Evolutionary conservation across 2,329 filamentous ascomycete genomes (phyloP), one percentile per base, ranked within the genome.

Genomic region (Nothophaeocryptopus gaeumannii): DNA sequence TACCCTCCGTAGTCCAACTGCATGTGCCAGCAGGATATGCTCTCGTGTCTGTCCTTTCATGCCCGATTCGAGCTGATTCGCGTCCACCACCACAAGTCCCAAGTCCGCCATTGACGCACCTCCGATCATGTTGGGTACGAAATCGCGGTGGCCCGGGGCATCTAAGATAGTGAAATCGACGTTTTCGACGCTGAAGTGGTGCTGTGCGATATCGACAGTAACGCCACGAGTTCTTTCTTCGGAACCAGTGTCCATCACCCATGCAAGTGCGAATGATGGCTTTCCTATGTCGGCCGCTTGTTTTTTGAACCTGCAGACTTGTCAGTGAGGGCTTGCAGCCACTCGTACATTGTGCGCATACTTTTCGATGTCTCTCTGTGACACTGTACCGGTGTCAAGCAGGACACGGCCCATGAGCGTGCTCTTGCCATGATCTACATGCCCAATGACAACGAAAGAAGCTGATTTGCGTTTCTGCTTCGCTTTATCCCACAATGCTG

Each of bases 101-200:
- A 97, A 93, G 67, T 99, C 93, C 8, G 93, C 95, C 70, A 96
- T 92, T 51, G 88, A 93, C 3, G 92, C 90, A 11, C 93, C 93
- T 2, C 92, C 92, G 67, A 99, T 96, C 93, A 99, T 99, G 69
- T 96, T 99, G 0, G 93, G 93, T 14, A 99, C 90, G 66, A 97
- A 99, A 67, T 99, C 93, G 53, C 85, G 82, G 70, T 99, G 93
- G 0, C 93, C 93, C 0, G 93, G 93, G 0, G 93, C 92, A 67
- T 99, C 93, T 4, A 99, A 78, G 39, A 99, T 96, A 1, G 93
- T 97, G 65, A 97, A 97, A 9, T 80, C 81, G 0, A 89, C 93
- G 44, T 80, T 86, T 1, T 88, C 84, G 0, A 95, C 99, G 66
- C 95, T 88, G 65, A 99, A 99, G 57, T 90, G 84, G 66, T 95